A percentile compares a stretch with the other conserved stretches of the same genome.
Conservation (phyloP, 1,284 basidiomycete genomes). For the Ganoderma sp. region DNA sequence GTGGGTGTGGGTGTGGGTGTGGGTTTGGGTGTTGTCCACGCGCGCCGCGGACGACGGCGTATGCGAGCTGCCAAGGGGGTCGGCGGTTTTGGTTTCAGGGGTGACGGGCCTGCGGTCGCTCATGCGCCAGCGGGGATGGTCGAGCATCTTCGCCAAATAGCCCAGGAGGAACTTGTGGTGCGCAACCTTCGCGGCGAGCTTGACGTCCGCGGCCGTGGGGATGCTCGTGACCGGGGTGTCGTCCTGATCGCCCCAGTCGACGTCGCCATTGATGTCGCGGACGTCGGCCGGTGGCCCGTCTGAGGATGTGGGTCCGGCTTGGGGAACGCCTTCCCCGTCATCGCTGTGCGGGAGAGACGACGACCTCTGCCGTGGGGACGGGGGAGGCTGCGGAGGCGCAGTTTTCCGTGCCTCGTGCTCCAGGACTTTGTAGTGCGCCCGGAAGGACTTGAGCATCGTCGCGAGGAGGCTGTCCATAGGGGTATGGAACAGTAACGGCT, state of each 20-base stretch:
- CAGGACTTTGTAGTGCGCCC: not conserved
- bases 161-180: not conserved
- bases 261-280: not conserved
- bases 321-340: not conserved
- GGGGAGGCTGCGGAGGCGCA: not conserved
- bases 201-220: not conserved
- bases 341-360: not conserved
- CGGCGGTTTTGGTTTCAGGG: not conserved
- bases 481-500: not conserved
- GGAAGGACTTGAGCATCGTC: not conserved
- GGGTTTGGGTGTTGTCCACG: too few relatives aligned
- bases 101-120: not conserved
- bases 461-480: conserved; percentile 5
- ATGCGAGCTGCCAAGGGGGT: not conserved
- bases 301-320: not conserved
- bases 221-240: not conserved
- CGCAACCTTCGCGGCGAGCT: not conserved
- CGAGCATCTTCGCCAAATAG: conserved; percentile 1
- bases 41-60: not conserved
- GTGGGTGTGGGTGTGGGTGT: too few relatives aligned
- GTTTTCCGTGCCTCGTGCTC: not conserved
- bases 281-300: not conserved
- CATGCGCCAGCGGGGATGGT: not conserved
- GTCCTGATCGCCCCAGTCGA: not conserved
- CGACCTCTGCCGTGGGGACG: not conserved